Evolutionary conservation across 106 monocot genomes (phyloP).

Genomic region (Alisma plantagoaquatica): DNA sequence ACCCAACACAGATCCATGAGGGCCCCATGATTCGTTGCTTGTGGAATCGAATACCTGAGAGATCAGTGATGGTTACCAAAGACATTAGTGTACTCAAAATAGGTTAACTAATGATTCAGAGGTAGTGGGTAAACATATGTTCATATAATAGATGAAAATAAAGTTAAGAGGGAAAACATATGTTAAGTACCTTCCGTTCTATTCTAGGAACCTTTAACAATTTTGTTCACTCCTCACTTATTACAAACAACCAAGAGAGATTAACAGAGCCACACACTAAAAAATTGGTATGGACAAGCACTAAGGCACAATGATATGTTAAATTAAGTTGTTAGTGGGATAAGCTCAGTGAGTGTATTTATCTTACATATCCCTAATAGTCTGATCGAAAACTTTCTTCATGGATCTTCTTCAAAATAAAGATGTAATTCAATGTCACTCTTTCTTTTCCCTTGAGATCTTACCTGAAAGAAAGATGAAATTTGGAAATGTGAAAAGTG

Average conservation of each 20-base stretch:
- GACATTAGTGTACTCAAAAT: background rate
- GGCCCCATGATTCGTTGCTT: constrained; percentile 92
- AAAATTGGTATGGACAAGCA: background rate
- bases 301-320: background rate
- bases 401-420: no score
- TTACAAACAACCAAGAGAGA: constrained; percentile 24
- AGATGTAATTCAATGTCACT: no score
- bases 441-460: no score
- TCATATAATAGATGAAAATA: background rate
- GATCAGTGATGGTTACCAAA: background rate
- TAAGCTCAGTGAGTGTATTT: background rate
- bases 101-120: background rate
- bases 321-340: background rate
- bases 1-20: constrained; percentile 78
- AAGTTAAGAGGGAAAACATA: background rate
- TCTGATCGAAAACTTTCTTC: constrained; percentile 88
- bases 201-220: constrained; percentile 71
- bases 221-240: constrained; percentile 91
- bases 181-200: constrained; percentile 67
- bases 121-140: background rate
- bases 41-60: constrained; percentile 90
- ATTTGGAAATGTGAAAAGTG: no score
- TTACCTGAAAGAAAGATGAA: no score
- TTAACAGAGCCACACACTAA: constrained; percentile 36
- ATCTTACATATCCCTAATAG: constrained; percentile 73